A percentile compares a stretch with the other conserved stretches of the same genome.
Conservation (phyloP, 306 rosid species). For the Cicer chorassanicum region DNA sequence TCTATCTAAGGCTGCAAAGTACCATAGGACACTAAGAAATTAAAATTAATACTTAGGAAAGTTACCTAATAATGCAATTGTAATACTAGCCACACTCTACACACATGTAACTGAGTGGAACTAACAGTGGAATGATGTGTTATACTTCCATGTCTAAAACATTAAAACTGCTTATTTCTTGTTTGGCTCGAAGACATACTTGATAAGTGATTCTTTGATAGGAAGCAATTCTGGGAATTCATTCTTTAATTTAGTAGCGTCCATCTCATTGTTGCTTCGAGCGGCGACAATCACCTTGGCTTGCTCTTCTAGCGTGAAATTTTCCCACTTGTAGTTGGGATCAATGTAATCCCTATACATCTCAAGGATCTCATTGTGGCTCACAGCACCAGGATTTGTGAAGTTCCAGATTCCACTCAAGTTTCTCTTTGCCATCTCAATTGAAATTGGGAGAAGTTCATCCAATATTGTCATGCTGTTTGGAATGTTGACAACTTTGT, state of each 20-base stretch:
- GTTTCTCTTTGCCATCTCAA: conserved; percentile 88
- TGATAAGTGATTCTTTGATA: conserved; percentile 75
- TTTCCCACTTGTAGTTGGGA: conserved; percentile 61
- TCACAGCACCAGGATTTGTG: conserved; percentile 86
- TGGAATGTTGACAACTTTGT: conserved; percentile 84
- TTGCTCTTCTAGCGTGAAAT: conserved; percentile 87
- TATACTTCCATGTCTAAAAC: conserved; percentile 29
- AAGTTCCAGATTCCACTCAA: conserved; percentile 86
- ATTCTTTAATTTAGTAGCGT: conserved; percentile 69
- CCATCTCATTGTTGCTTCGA: conserved; percentile 92
- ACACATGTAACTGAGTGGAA: conserved; percentile 33
- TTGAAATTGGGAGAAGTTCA: conserved; percentile 80
- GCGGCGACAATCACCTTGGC: conserved; percentile 89
- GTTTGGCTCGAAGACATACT: conserved; percentile 74
- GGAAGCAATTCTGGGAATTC: conserved; percentile 91
- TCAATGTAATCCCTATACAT: conserved; percentile 80
- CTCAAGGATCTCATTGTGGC: conserved; percentile 86
- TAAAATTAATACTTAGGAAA: conserved; percentile 28
- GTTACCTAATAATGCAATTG: conserved; percentile 30
- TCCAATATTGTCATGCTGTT: conserved; percentile 90
- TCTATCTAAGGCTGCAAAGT: conserved; percentile 31
- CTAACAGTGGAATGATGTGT: conserved; percentile 16
- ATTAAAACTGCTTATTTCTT: conserved; percentile 51
- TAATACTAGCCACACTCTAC: conserved; percentile 37
- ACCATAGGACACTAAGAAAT: conserved; percentile 21